A percentile compares a stretch with the other conserved stretches of the same genome.
These are phyloP conservation scores for Nidula niveotomentosa DNA, from an alignment of 1,284 basidiomycete genomes.

Conservation along the genomic window DNA sequence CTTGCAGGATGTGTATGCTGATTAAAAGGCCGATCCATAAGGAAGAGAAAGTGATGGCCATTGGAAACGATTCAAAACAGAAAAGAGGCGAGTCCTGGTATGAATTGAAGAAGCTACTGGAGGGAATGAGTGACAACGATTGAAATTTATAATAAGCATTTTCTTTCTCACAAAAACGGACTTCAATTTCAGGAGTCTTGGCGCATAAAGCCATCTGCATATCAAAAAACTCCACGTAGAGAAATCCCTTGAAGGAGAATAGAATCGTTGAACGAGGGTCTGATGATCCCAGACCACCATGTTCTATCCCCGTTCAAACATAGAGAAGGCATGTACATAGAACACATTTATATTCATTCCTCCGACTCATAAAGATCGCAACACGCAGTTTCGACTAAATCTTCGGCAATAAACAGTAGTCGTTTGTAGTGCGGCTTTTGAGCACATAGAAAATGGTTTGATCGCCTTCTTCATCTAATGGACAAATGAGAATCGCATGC, in stretches of 20 bases:
- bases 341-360: not conserved
- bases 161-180: not conserved
- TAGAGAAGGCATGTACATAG: slow-evolving; percentile 4
- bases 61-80: not conserved
- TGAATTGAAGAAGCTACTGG: not conserved
- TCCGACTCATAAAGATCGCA: too few species aligned
- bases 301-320: not conserved
- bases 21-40: slow-evolving; percentile 3
- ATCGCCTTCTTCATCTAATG: too few species aligned
- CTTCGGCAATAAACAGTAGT: too few species aligned
- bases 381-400: too few species aligned
- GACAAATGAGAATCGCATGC: too few species aligned
- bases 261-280: not conserved
- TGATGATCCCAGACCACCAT: not conserved
- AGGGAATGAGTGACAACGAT: not conserved
- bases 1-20: slow-evolving; percentile 4
- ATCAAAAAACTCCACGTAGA: not conserved
- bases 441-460: too few species aligned
- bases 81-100: not conserved
- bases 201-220: not conserved
- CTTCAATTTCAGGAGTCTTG: not conserved
- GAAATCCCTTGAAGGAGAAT: not conserved
- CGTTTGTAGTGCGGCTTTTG: too few species aligned
- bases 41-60: slow-evolving; percentile 2
- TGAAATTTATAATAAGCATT: not conserved